Percentiles rank a stretch among this genome's conserved stretches.
Evolutionary conservation across 1,139 yeast genomes (phyloP).

Genomic region (Zygosaccharomyces sapae): DNA sequence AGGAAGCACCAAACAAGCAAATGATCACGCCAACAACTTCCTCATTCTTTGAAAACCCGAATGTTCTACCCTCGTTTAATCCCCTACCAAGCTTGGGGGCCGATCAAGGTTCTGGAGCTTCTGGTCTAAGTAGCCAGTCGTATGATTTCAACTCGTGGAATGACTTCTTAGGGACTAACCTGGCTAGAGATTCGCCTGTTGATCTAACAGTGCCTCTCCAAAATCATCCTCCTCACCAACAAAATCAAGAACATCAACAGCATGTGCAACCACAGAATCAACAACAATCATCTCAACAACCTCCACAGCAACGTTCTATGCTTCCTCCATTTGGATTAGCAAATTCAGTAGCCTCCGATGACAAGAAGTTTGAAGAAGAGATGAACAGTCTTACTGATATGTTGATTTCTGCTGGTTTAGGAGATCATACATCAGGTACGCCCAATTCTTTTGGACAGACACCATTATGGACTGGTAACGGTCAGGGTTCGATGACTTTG

Average conservation of each 20-base stretch:
- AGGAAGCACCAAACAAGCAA: background rate
- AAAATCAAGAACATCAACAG: slow-evolving; percentile 2
- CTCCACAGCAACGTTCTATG: slow-evolving; percentile 4
- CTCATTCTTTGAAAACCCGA: slow-evolving; percentile 7
- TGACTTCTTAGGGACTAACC: slow-evolving; percentile 6
- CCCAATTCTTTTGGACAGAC: slow-evolving; percentile 10
- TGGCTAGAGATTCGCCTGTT: slow-evolving; percentile 3
- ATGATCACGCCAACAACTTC: slow-evolving; percentile 4
- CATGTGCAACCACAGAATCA: slow-evolving; percentile 4
- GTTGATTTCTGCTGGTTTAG: slow-evolving; percentile 26
- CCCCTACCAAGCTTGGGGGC: slow-evolving; percentile 8
- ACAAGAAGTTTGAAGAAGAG: slow-evolving; percentile 27
- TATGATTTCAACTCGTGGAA: slow-evolving; percentile 13
- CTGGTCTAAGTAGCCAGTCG: slow-evolving; percentile 7
- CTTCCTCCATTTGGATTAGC: slow-evolving; percentile 9
- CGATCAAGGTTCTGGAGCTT: slow-evolving; percentile 7
- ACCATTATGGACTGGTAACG: slow-evolving; percentile 22
- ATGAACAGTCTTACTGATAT: slow-evolving; percentile 30
- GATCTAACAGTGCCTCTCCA: background rate
- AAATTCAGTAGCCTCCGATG: slow-evolving; percentile 10
- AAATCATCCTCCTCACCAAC: background rate
- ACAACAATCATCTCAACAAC: slow-evolving; percentile 1
- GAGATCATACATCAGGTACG: slow-evolving; percentile 15
- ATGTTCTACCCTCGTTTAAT: slow-evolving; percentile 8
- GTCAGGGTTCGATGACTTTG: slow-evolving; percentile 1